Evolutionary conservation across 1,139 yeast species (phyloP).

Genomic region (Candida albicans): DNA sequence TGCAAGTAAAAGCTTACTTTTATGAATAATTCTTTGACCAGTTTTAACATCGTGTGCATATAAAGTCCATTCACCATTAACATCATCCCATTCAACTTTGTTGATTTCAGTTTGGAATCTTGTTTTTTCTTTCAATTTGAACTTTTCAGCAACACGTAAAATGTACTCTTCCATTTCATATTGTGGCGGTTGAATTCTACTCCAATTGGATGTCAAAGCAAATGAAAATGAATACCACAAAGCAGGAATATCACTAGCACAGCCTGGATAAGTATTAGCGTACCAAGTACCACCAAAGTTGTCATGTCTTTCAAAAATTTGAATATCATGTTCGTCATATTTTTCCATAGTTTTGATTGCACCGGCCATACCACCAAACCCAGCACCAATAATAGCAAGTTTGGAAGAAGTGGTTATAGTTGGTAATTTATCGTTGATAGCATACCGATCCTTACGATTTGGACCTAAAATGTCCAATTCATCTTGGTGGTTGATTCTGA

Average conservation of each 20-base stretch:
- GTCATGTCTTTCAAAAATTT: conserved; percentile 44
- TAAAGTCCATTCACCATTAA: conserved; percentile 36
- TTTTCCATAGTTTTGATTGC: conserved; percentile 32
- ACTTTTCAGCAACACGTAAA: conserved; percentile 36
- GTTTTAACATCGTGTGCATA: conserved; percentile 32
- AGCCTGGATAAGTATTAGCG: conserved; percentile 55
- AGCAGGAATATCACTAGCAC: conserved; percentile 54
- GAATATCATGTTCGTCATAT: conserved; percentile 34
- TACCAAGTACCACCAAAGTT: conserved; percentile 58
- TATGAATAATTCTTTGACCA: conserved; percentile 32
- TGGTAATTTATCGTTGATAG: conserved; percentile 20
- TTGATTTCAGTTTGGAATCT: conserved; percentile 32
- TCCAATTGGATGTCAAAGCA: conserved; percentile 46
- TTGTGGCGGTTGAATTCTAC: conserved; percentile 48
- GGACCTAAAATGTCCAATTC: conserved; percentile 30
- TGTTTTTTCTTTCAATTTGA: conserved; percentile 31
- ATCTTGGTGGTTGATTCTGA: conserved; percentile 30
- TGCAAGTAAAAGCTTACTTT: conserved; percentile 30
- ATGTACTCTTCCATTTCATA: conserved; percentile 50
- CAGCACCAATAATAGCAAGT: conserved; percentile 48
- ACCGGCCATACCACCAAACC: conserved; percentile 46
- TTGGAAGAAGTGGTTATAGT: conserved; percentile 25
- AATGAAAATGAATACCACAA: conserved; percentile 46
- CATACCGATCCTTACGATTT: conserved; percentile 7
- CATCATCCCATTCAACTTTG: conserved; percentile 31